Percentiles rank a stretch among this genome's conserved stretches.
These are phyloP conservation scores for Fonsecaea erecta DNA, from an alignment of 2,329 filamentous ascomycete genomes.

Conservation along the genomic window DNA sequence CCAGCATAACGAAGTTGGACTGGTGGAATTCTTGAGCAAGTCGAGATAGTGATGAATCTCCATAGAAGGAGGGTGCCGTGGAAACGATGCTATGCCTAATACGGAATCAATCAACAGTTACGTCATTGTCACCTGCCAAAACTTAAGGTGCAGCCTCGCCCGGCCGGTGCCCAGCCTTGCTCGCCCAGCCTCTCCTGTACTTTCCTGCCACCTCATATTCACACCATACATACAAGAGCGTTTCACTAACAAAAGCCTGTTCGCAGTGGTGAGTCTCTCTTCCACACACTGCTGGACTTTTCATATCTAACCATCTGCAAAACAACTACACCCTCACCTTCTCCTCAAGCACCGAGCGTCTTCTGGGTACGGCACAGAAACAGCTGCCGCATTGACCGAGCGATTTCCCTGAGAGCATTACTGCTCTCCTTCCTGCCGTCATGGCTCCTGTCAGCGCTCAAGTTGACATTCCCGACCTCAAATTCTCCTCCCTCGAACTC, in stretches of 20 bases:
- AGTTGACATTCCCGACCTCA: conserved; percentile 33
- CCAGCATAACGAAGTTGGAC: conserved; percentile 19
- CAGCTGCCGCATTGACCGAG: conserved; percentile 8
- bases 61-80: conserved; percentile 1
- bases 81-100: conserved; percentile 13
- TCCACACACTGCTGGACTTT: no score
- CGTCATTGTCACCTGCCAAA: conserved; percentile 1
- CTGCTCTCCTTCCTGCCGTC: conserved; percentile 12
- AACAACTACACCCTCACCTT: not conserved
- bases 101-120: conserved; percentile 4
- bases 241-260: not conserved
- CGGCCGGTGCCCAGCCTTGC: conserved; percentile 8
- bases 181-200: conserved; percentile 10
- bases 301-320: not conserved
- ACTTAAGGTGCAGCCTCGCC: not conserved
- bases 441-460: conserved; percentile 32
- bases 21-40: conserved; percentile 17
- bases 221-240: not conserved
- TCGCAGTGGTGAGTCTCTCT: conserved; percentile 14
- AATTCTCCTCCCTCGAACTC: conserved; percentile 37
- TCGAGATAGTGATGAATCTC: not conserved
- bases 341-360: not conserved
- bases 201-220: conserved; percentile 15
- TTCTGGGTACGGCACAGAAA: not conserved
- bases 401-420: not conserved